phyloP scores from a whole-genome alignment of 2,329 filamentous ascomycete species.

The Fusarium sp. region DNA sequence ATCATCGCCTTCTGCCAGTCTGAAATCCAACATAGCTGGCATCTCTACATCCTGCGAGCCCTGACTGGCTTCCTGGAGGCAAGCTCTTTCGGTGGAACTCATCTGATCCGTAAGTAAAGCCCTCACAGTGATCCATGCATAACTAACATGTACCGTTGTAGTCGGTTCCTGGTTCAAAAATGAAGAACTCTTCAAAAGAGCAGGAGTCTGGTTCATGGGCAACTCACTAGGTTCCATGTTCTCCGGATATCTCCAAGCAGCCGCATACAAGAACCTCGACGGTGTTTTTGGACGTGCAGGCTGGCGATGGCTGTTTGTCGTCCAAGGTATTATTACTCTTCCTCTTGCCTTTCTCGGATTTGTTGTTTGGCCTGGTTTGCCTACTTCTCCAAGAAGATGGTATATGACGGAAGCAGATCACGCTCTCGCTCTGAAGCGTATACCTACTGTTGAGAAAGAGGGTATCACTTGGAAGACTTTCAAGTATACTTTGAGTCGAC shows the following conservation, averaged over 20 bases:
- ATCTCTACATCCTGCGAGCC: background rate
- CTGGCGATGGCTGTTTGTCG: slow-evolving; percentile 9
- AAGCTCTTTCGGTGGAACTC: background rate
- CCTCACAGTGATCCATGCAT: rapidly evolving
- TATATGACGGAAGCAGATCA: slow-evolving; percentile 1
- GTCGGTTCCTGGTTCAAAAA: slow-evolving; percentile 16
- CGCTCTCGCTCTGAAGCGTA: background rate
- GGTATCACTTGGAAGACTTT: background rate
- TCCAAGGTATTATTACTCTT: background rate
- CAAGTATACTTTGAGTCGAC: background rate
- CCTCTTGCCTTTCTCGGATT: background rate
- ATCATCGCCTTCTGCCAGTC: background rate
- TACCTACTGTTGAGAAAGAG: background rate
- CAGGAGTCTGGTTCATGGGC: slow-evolving; percentile 6
- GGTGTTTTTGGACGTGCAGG: slow-evolving; percentile 9
- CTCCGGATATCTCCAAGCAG: background rate
- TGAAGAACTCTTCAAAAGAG: slow-evolving; percentile 8
- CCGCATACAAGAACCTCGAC: background rate
- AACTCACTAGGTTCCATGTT: slow-evolving; percentile 2
- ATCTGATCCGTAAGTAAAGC: background rate
- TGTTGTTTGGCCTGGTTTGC: background rate
- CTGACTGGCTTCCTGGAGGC: background rate
- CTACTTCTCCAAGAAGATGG: background rate
- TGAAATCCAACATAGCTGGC: slow-evolving; percentile 3
- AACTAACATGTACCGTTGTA: rapidly evolving